phyloP scores from a whole-genome alignment of 2,329 filamentous ascomycete genomes.

The Cytospora paraplurivora region DNA sequence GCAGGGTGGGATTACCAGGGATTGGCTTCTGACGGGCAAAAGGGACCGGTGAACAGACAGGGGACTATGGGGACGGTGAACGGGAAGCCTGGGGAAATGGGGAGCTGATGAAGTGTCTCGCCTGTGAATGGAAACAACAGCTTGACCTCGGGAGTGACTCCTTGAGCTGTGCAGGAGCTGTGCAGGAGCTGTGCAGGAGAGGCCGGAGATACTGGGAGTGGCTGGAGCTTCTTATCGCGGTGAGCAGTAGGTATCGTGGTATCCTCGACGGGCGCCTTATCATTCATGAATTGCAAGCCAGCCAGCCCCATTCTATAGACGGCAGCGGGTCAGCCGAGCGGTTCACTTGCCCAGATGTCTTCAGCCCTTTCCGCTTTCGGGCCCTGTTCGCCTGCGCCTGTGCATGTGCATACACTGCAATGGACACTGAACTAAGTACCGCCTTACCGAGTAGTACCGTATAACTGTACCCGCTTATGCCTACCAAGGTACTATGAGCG shows the following conservation, averaged over 20 bases:
- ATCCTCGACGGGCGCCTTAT: neutral
- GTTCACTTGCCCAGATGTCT: neutral
- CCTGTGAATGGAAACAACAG: conserved; percentile 1
- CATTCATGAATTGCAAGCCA: too few species aligned
- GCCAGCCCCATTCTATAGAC: neutral
- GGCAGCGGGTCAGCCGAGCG: conserved; percentile 1
- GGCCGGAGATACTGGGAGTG: neutral
- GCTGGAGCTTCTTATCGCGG: conserved; percentile 1
- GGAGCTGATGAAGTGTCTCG: neutral
- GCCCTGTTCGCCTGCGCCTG: neutral
- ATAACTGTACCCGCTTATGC: neutral
- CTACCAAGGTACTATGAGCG: neutral
- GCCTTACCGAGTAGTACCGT: neutral
- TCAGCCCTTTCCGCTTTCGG: conserved; percentile 3
- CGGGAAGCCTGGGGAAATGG: too few species aligned
- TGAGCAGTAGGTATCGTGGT: neutral
- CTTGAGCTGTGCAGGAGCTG: neutral
- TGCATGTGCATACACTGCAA: neutral
- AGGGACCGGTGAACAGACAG: neutral
- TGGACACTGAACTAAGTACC: neutral
- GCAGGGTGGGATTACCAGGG: neutral
- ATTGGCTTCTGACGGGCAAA: neutral
- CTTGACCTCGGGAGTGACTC: neutral
- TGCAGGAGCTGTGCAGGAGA: neutral
- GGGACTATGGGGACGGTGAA: neutral